Conservation (phyloP, 2,329 filamentous ascomycete species). For the Sclerotinia nivalis region DNA sequence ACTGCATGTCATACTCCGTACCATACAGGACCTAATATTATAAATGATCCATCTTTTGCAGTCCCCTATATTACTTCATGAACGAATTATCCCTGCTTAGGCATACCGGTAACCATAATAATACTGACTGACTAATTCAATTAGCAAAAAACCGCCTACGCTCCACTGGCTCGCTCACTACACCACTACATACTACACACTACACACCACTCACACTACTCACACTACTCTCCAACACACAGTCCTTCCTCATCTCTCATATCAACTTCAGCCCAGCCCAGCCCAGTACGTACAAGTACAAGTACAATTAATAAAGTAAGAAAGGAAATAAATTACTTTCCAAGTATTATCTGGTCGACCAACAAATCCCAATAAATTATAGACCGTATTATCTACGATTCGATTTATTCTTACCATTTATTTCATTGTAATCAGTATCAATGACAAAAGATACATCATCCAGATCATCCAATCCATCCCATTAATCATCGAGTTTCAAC, state of each 20-base stretch:
- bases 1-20: not conserved
- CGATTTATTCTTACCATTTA: not conserved
- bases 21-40: not conserved
- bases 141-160: not conserved
- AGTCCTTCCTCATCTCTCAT: not conserved
- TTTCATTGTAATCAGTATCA: not conserved
- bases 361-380: not conserved
- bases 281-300: not conserved
- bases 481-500: conserved; percentile 16
- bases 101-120: not conserved
- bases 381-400: not conserved
- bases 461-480: not conserved
- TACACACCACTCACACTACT: not conserved
- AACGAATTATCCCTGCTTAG: not conserved
- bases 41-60: not conserved
- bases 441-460: not conserved
- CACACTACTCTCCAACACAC: not conserved
- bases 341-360: not conserved
- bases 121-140: not conserved
- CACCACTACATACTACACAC: not conserved
- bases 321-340: not conserved
- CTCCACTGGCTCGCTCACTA: too few relatives aligned
- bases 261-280: conserved; percentile 2
- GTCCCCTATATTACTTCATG: not conserved
- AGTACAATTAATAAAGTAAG: not conserved